Evolutionary conservation across 257 asterid genomes (phyloP), one percentile per base, ranked within the genome.

Genomic region (Solanum lignicaule): DNA sequence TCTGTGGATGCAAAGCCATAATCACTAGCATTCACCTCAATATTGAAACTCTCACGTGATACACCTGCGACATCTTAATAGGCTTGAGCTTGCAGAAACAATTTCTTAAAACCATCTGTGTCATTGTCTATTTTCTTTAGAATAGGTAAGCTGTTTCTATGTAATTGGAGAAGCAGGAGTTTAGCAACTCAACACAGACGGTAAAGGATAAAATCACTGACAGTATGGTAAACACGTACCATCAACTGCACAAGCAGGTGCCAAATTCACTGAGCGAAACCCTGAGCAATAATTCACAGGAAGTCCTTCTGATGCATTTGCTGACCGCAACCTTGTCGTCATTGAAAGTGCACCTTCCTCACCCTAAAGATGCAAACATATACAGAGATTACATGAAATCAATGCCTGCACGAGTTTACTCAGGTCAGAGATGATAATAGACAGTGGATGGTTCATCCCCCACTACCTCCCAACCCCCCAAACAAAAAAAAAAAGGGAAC

Each of bases 311-410:
- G 99, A 94, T 88, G 98, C 96, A 92, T 82, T 92, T 84, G 92
- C 93, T 52, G 96, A 93, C 87, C 93, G 92, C 89, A 92, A 88
- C 91, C 93, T 95, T 25, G 99, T 97, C 35, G 99, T 95, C 99
- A 97, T 95, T 39, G 99, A 95, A 88, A 97, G 98, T 81, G 99
- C 98, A 43, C 99, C 99, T 89, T 97, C 99, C 92, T 97, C 99
- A 18, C 99, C 99, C 99, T 97, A 86, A 88, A 86, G 72, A 87
- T 87, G 85, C 43, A 86, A 84, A 86, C 72, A 86, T 48, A 65
- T 71, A 23, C 25, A 86, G 31, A 73, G 32, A 27, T 73, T 73
- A 86, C 83, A 27, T 33, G 58, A 72, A 86, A 73, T 48, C 69
- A 48, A 82, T 27, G 38, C 36, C 25, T 32, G 29, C 85, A 82